Conservation (phyloP, 129 eudicot species). For the Pittosporum tobira region DNA sequence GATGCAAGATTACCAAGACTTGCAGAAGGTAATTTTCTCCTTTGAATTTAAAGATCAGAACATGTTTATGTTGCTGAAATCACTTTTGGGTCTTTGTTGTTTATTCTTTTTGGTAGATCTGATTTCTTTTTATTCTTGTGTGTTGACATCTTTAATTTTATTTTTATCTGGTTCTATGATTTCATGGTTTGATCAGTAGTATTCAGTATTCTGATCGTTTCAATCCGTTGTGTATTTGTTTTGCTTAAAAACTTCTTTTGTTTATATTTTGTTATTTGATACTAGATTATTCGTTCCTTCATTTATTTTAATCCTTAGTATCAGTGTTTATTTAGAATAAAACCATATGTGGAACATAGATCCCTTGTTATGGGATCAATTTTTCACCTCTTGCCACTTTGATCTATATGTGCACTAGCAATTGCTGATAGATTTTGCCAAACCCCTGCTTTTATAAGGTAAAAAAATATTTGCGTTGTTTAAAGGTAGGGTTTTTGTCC, state of each 20-base stretch:
- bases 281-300: too few species aligned
- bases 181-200: background rate
- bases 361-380: too few species aligned
- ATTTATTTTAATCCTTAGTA: too few species aligned
- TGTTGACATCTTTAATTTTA: background rate
- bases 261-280: too few species aligned
- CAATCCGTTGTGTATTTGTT: background rate
- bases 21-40: conserved; percentile 37
- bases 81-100: conserved; percentile 7
- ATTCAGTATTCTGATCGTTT: background rate
- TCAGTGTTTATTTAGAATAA: too few species aligned
- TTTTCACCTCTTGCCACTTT: too few species aligned
- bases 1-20: conserved; percentile 56
- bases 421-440: background rate
- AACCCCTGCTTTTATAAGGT: background rate
- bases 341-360: too few species aligned
- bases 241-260: too few species aligned
- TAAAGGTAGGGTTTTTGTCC: too few species aligned
- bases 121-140: conserved; percentile 5
- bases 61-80: background rate
- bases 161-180: background rate
- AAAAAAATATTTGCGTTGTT: too few species aligned
- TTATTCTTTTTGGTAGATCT: conserved; percentile 13
- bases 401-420: background rate
- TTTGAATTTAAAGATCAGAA: conserved; percentile 8